phyloP scores from a whole-genome alignment of 2,329 filamentous ascomycete genomes.

The Arthrinium puccinioides region DNA sequence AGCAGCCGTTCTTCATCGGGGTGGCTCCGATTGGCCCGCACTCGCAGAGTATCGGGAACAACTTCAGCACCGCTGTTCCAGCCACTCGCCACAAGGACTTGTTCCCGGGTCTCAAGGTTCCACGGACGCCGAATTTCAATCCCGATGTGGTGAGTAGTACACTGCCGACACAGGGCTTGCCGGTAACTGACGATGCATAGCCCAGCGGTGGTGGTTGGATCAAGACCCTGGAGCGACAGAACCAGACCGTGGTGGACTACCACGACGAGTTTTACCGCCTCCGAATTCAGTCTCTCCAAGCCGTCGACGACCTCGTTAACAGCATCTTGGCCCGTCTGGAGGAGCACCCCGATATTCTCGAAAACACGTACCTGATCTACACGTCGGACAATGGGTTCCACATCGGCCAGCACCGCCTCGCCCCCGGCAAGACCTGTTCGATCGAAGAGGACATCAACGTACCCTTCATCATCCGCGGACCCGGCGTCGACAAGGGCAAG shows the following conservation, averaged over 20 bases:
- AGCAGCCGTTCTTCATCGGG: constrained; percentile 59
- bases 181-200: not conserved
- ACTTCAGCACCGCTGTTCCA: constrained; percentile 45
- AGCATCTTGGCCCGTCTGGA: constrained; percentile 32
- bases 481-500: constrained; percentile 38
- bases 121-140: constrained; percentile 60
- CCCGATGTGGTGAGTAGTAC: constrained; percentile 17
- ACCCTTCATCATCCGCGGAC: constrained; percentile 52
- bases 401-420: constrained; percentile 50
- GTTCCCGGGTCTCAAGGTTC: constrained; percentile 52
- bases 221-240: constrained; percentile 31
- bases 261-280: constrained; percentile 45
- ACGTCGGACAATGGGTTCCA: constrained; percentile 54
- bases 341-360: constrained; percentile 48
- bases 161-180: not conserved
- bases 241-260: constrained; percentile 37
- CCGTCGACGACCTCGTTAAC: constrained; percentile 48
- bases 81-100: constrained; percentile 54
- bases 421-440: constrained; percentile 49
- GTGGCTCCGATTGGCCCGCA: constrained; percentile 63
- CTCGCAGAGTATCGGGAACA: constrained; percentile 35
- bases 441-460: constrained; percentile 54
- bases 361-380: constrained; percentile 52
- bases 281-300: constrained; percentile 41
- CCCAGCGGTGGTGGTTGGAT: constrained; percentile 33